These are phyloP conservation scores for Zygosaccharomyces pseudobailii DNA, from an alignment of 1,139 yeast species.

Conservation along the genomic window DNA sequence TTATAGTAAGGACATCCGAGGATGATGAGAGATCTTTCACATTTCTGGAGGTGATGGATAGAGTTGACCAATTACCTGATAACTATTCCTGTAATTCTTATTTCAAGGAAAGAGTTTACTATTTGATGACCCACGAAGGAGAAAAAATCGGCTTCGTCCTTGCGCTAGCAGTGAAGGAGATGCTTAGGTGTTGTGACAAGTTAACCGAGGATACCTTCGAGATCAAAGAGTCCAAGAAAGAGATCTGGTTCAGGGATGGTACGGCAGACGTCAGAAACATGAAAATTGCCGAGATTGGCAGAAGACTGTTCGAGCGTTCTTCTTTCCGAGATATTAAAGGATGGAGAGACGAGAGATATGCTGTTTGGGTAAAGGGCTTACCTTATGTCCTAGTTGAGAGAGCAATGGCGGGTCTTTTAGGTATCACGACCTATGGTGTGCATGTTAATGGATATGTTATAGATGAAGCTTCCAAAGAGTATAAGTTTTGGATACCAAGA, in stretches of 20 bases:
- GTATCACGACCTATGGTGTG: conserved; percentile 85
- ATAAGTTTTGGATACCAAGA: conserved; percentile 80
- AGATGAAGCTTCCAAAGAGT: conserved; percentile 37
- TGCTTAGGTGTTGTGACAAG: conserved; percentile 12
- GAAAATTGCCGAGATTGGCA: conserved; percentile 22
- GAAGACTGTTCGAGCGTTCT: conserved; percentile 15
- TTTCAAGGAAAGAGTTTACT: conserved; percentile 24
- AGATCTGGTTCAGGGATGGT: conserved; percentile 12
- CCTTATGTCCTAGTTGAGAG: conserved; percentile 75
- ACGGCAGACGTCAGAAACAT: conserved; percentile 24
- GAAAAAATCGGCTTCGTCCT: conserved; percentile 28
- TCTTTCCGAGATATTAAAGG: conserved; percentile 44
- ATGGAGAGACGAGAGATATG: conserved; percentile 85
- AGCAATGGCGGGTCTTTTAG: conserved; percentile 73
- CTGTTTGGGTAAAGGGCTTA: conserved; percentile 54
- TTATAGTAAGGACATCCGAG: conserved; percentile 22
- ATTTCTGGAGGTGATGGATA: conserved; percentile 24
- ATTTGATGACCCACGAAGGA: conserved; percentile 23
- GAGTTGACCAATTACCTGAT: conserved; percentile 29
- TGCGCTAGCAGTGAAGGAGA: conserved; percentile 21
- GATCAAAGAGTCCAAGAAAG: conserved; percentile 11
- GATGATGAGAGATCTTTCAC: conserved; percentile 24
- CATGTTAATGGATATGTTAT: conserved; percentile 78
- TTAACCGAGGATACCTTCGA: conserved; percentile 16
- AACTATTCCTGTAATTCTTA: conserved; percentile 16